These are phyloP conservation scores for Glomus cerebriforme DNA, from an alignment of 192 early-diverging fungal species.

Conservation along the genomic window DNA sequence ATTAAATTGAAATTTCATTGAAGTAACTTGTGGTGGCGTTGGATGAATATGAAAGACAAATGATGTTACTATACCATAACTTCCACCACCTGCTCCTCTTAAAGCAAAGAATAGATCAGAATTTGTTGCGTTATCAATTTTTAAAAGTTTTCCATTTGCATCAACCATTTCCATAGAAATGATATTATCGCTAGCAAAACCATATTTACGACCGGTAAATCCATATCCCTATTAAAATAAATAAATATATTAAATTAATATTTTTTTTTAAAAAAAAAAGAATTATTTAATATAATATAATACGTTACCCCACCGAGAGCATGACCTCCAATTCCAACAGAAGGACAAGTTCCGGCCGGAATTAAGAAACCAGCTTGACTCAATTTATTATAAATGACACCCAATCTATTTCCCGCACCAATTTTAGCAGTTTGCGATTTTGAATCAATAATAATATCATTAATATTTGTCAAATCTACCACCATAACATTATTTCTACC, in stretches of 20 bases:
- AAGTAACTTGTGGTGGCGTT: constrained; percentile 2
- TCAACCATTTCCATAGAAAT: constrained; percentile 39
- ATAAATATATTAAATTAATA: not conserved
- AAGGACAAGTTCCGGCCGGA: constrained; percentile 52
- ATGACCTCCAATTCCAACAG: constrained; percentile 54
- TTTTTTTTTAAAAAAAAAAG: too few species aligned
- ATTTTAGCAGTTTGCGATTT: constrained; percentile 34
- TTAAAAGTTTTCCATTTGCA: constrained; percentile 43
- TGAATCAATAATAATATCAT: constrained; percentile 29
- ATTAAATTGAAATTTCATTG: not conserved
- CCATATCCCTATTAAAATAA: constrained; percentile 43
- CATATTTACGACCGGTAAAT: constrained; percentile 45
- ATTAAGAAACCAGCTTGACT: constrained; percentile 36
- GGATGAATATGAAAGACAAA: constrained; percentile 30
- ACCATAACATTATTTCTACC: constrained; percentile 44
- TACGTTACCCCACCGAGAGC: constrained; percentile 41
- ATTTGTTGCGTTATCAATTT: constrained; percentile 33
- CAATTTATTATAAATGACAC: constrained; percentile 43
- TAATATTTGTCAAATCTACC: constrained; percentile 45
- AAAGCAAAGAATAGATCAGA: constrained; percentile 61
- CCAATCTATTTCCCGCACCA: constrained; percentile 51
- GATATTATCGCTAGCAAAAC: constrained; percentile 48
- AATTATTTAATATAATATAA: not conserved
- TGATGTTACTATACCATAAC: constrained; percentile 40
- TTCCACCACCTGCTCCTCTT: constrained; percentile 53